Conservation (phyloP, 768 basidiomycete genomes). For the Psilocybe cyanescens region DNA sequence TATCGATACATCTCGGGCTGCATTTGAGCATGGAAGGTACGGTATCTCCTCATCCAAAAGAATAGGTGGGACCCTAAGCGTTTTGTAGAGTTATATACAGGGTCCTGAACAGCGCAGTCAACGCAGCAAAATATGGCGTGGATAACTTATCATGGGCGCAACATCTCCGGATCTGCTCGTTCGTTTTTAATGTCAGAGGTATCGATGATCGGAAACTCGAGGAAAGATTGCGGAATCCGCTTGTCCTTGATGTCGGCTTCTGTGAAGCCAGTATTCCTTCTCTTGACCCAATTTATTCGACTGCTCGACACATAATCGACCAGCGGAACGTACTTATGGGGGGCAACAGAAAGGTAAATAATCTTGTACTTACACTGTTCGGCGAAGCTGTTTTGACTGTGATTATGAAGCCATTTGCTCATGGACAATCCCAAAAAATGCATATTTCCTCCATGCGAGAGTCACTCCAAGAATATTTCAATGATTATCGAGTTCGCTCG, state of each 20-base stretch:
- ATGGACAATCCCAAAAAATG: slow-evolving; percentile 30
- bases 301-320: slow-evolving; percentile 28
- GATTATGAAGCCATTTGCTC: slow-evolving; percentile 27
- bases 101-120: slow-evolving; percentile 21
- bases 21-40: slow-evolving; percentile 55
- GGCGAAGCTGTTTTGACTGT: neutral
- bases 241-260: slow-evolving; percentile 34
- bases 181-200: slow-evolving; percentile 31
- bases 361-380: neutral
- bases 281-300: slow-evolving; percentile 13
- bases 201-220: slow-evolving; percentile 23
- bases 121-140: slow-evolving; percentile 24
- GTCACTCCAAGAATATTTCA: slow-evolving; percentile 30
- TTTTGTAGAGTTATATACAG: slow-evolving; percentile 24
- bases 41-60: neutral
- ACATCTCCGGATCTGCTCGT: slow-evolving; percentile 25
- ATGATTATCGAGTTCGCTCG: slow-evolving; percentile 7
- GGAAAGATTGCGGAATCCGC: slow-evolving; percentile 25
- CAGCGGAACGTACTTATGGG: slow-evolving; percentile 21
- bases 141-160: slow-evolving; percentile 24
- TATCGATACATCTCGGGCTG: slow-evolving; percentile 33
- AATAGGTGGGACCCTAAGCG: neutral
- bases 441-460: slow-evolving; percentile 19
- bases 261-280: slow-evolving; percentile 37
- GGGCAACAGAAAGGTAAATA: slow-evolving; percentile 18